Evolutionary conservation across 805 yeast species (phyloP).

Genomic region (Candida lessepsii): DNA sequence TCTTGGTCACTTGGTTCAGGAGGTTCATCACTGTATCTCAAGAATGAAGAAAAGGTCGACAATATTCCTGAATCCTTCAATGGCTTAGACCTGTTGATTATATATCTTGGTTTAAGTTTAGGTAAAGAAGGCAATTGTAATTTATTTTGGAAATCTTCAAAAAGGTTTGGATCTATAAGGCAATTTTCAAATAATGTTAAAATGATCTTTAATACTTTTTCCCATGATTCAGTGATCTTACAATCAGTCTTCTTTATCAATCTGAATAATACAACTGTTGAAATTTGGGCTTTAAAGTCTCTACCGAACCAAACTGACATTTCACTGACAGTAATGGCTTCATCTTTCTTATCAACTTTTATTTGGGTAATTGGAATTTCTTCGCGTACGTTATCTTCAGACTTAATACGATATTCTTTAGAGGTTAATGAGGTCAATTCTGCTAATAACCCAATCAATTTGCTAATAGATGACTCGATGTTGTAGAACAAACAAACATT

Average conservation of each 20-base stretch:
- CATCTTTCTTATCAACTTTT: conserved; percentile 52
- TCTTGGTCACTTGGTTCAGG: conserved; percentile 94
- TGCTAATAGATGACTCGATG: conserved; percentile 57
- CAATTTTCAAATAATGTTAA: conserved; percentile 70
- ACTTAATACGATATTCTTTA: conserved; percentile 23
- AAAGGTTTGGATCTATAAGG: conserved; percentile 59
- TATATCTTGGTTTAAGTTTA: conserved; percentile 63
- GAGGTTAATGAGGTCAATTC: conserved; percentile 62
- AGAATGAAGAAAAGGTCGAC: conserved; percentile 86
- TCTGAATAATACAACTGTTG: conserved; percentile 82
- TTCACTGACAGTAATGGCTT: conserved; percentile 73
- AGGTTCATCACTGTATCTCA: conserved; percentile 79
- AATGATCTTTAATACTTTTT: conserved; percentile 54
- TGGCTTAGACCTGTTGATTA: conserved; percentile 61
- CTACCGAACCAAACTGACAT: conserved; percentile 81
- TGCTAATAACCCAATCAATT: conserved; percentile 62
- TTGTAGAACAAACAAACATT: conserved; percentile 67
- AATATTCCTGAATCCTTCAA: conserved; percentile 76
- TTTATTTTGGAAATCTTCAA: conserved; percentile 61
- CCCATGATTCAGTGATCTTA: conserved; percentile 59
- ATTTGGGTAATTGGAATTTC: conserved; percentile 46
- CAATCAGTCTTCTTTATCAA: conserved; percentile 60
- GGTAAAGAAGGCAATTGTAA: conserved; percentile 54
- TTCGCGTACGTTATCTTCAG: conserved; percentile 34
- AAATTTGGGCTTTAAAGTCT: conserved; percentile 87